Base-by-base conservation (phyloP, 805 yeast genomes). In the Metschnikowia shivogae region DNA sequence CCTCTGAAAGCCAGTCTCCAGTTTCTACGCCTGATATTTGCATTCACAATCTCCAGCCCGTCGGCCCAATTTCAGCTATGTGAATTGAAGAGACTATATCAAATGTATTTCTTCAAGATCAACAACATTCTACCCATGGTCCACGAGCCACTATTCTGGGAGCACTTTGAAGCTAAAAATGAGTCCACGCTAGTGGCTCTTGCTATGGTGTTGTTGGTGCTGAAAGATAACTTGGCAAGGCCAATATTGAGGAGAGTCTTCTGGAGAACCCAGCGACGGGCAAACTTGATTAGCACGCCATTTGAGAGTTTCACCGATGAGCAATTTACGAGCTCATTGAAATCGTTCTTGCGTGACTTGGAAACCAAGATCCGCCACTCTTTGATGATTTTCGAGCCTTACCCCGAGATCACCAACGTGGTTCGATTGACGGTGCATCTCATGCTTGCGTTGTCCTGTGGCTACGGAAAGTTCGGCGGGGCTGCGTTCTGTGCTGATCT, bases 301-400 rank as follows among this genome's bases (percentile, higher is more conserved):
- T 13, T 22, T 7, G 35, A 36, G 24, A 26, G 5, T 9, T 42
- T 34, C 22, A 10, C 34, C 11, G 40, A 38, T 4, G 44, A 34
- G 2, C 50, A 46, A 34, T 55, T 44, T 44, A 27, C 46, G 11
- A 42, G 32, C 35, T 46, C 46, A 6, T 49, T 56, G 32, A 44
- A 45, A 14, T 27, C 26, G 14, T 58, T 60, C 32, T 54, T 60
- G 45, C 43, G 55, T 11, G 62, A 57, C 12, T 48, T 65, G 29
- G 70, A 68, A 22, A 41, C 48, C 34, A 68, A 67, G 46, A 59
- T 68, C 13, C 53, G 72, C n/a, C 73, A 67, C 47, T 34, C 67
- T 14, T 14, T 60, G 11, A 43, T 60, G 14, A 42, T 64, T 7
- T 46, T 63, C 12, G 61, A 64, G 7, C 63, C 62, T 39, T 50